Base-by-base conservation (phyloP, 2,329 filamentous ascomycete genomes). In the Fusarium sp. region DNA sequence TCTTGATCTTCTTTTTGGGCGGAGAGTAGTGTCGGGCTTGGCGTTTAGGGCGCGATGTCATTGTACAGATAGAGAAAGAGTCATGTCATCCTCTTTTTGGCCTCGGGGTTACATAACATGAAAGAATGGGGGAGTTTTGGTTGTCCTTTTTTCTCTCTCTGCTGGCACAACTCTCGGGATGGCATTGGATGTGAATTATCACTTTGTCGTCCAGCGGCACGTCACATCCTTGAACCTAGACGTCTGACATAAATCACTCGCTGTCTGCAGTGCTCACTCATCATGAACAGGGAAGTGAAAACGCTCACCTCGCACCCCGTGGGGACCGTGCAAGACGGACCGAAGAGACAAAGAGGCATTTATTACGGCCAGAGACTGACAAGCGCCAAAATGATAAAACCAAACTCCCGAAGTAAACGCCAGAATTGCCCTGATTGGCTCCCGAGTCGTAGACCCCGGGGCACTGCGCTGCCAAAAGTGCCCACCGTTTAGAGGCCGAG, bases 331-430 rank as follows among this genome's bases (percentile, higher is more conserved):
- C 58, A 71, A 60, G 57, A 63, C 61, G 68, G 68, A 59, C 68
- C 53, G 53, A 70, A 51, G 40, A 27, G 7, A 47, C 65, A 34
- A 34, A 34, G 69, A 72, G 69, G 66, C 66, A 72, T 72, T 72
- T 72, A 69, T 55, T 59, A 44, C 48, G 62, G 53, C 23, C 23
- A 23, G 23, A 23, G 23, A 23, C 23, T 23, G 23, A 23, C 23
- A 23, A 23, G 23, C 23, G 23, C 23, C 23, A 23, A 23, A 23
- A 23, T 23, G 23, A 52, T 39, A 23, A 52, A n/a, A 41, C 27
- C 37, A 47, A 62, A 28, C 47, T 68, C 63, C 71, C 72, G 73
- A 75, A 64, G 63, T 75, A 75, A 69, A 76, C 73, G 73, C 73
- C 72, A 63, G 63, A 73, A 75, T 70, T 65, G 36, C 41, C 23